These are phyloP conservation scores for Aureobasidium zeae DNA, from an alignment of 2,329 filamentous ascomycete species.

Conservation along the genomic window DNA sequence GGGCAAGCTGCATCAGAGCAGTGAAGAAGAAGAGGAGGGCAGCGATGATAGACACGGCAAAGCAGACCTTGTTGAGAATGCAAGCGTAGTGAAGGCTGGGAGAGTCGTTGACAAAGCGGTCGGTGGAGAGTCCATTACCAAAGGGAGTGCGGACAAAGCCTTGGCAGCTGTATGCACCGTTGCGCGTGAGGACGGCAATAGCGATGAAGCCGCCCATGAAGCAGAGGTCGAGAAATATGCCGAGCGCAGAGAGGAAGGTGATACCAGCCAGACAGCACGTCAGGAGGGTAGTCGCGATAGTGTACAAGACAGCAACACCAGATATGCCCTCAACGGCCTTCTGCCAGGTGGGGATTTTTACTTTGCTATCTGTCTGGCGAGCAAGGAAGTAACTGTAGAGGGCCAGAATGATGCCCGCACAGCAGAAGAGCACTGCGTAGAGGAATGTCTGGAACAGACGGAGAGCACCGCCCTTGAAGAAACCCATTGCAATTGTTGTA, in stretches of 20 bases:
- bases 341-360: constrained; percentile 54
- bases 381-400: constrained; percentile 75
- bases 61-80: constrained; percentile 63
- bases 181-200: constrained; percentile 63
- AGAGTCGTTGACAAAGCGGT: constrained; percentile 29
- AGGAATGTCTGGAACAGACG: constrained; percentile 55
- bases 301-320: constrained; percentile 66
- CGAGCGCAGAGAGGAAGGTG: constrained; percentile 61
- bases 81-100: constrained; percentile 54
- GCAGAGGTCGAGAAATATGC: constrained; percentile 64
- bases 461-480: constrained; percentile 49
- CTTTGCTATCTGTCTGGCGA: constrained; percentile 55
- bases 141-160: constrained; percentile 58
- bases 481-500: constrained; percentile 23
- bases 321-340: constrained; percentile 56
- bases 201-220: constrained; percentile 75
- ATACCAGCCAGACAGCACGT: constrained; percentile 73
- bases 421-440: constrained; percentile 64
- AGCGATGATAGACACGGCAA: constrained; percentile 69
- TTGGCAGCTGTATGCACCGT: constrained; percentile 58
- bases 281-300: constrained; percentile 59
- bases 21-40: constrained; percentile 69
- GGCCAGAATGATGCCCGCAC: constrained; percentile 59
- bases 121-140: constrained; percentile 51
- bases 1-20: constrained; percentile 56